phyloP scores from a whole-genome alignment of 2,329 filamentous ascomycete species.

The Hypoxylon sp. region DNA sequence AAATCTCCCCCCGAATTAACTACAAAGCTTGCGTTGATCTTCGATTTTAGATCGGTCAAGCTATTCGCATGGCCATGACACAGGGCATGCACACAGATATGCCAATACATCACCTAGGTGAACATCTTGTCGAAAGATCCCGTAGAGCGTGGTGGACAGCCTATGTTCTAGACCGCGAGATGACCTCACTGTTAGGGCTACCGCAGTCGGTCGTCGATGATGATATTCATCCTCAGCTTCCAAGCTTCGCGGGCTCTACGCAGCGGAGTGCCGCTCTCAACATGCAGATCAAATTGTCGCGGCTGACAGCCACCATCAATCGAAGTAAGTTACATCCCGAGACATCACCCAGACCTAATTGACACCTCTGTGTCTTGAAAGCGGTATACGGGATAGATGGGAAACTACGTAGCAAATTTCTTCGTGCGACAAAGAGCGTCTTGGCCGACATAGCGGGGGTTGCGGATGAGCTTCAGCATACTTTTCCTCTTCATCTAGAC shows the following conservation, averaged over 20 bases:
- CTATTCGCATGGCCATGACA: slow-evolving; percentile 1
- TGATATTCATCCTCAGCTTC: slow-evolving; percentile 5
- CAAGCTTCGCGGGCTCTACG: slow-evolving; percentile 2
- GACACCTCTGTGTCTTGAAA: not conserved
- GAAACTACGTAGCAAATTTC: not conserved
- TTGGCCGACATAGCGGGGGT: slow-evolving; percentile 1
- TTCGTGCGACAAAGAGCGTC: slow-evolving; percentile 4
- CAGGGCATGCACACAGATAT: slow-evolving; percentile 14
- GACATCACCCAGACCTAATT: not conserved
- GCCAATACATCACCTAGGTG: slow-evolving; percentile 3
- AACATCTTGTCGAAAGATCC: slow-evolving; percentile 4
- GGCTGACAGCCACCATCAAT: slow-evolving; percentile 3
- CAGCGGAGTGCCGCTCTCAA: slow-evolving; percentile 1
- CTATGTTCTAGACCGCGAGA: slow-evolving; percentile 8
- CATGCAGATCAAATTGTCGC: slow-evolving; percentile 8
- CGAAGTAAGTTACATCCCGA: not conserved
- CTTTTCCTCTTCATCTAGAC: slow-evolving; percentile 10
- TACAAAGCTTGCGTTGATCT: not conserved
- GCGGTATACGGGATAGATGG: slow-evolving; percentile 3
- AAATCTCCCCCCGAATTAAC: not conserved
- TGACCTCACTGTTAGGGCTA: slow-evolving; percentile 10
- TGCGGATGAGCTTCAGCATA: slow-evolving; percentile 5
- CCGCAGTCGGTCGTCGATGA: slow-evolving; percentile 2
- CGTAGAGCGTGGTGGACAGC: slow-evolving; percentile 9
- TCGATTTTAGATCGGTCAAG: slow-evolving; percentile 5